Evolutionary conservation across 2,329 filamentous ascomycete species (phyloP).

Genomic region (Magnaporthales sp.): DNA sequence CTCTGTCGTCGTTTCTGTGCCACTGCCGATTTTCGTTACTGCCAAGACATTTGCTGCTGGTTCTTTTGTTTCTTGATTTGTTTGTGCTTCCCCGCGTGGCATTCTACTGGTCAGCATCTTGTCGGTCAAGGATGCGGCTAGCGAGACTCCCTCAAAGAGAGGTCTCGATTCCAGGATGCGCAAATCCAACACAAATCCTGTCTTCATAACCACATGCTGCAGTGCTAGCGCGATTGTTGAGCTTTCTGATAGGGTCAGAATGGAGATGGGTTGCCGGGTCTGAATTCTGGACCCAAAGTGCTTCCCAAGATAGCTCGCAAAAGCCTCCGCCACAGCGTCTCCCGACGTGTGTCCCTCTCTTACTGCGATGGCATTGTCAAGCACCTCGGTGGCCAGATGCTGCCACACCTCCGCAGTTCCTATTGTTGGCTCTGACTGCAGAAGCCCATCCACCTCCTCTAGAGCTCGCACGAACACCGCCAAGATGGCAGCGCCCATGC

Average conservation of each 20-base stretch:
- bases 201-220: slow-evolving; percentile 25
- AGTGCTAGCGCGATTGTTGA: slow-evolving; percentile 49
- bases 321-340: slow-evolving; percentile 17
- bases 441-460: slow-evolving; percentile 21
- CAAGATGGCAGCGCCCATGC: slow-evolving; percentile 54
- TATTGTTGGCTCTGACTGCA: slow-evolving; percentile 6
- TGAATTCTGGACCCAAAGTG: slow-evolving; percentile 19
- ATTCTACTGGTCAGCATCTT: slow-evolving; percentile 15
- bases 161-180: slow-evolving; percentile 59
- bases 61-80: slow-evolving; percentile 8
- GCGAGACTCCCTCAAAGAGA: slow-evolving; percentile 53
- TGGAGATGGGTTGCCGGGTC: slow-evolving; percentile 23
- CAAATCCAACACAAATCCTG: slow-evolving; percentile 38
- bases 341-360: slow-evolving; percentile 15
- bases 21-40: not conserved
- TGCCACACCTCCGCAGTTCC: slow-evolving; percentile 9
- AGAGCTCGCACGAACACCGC: slow-evolving; percentile 38
- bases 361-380: slow-evolving; percentile 12
- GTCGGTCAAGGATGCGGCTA: slow-evolving; percentile 35
- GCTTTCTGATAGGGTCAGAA: slow-evolving; percentile 55
- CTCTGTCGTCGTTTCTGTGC: not conserved
- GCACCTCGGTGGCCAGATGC: slow-evolving; percentile 8
- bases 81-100: slow-evolving; percentile 4
- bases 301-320: slow-evolving; percentile 24
- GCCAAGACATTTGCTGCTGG: not conserved